These are phyloP conservation scores for Flaveria ramosissima DNA, from an alignment of 129 eudicot species.

Conservation along the genomic window DNA sequence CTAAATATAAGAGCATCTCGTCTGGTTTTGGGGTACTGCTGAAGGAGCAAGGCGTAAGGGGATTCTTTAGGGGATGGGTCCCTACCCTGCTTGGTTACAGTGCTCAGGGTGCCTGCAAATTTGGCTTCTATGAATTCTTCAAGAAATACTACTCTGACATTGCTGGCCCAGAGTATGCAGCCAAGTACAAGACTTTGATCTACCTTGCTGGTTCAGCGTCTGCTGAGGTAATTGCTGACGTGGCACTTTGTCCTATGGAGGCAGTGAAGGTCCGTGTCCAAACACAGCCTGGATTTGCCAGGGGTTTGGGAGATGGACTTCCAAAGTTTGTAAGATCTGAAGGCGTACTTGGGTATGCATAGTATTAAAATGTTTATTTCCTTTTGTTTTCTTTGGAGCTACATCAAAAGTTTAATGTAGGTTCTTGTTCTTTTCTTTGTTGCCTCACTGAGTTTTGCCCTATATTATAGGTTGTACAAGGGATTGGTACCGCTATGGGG, in stretches of 20 bases:
- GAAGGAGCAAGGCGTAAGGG: conserved; percentile 74
- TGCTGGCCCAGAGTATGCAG: conserved; percentile 80
- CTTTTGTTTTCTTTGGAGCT: neutral
- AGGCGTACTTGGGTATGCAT: conserved; percentile 75
- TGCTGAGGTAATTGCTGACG: conserved; percentile 85
- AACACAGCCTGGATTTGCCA: conserved; percentile 95
- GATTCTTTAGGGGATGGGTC: conserved; percentile 88
- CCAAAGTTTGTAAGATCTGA: conserved; percentile 83
- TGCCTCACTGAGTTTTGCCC: neutral
- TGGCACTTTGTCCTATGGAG: conserved; percentile 87
- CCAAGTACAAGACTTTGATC: conserved; percentile 84
- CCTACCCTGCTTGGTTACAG: conserved; percentile 85
- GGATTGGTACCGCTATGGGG: conserved; percentile 95
- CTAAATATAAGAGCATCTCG: conserved; percentile 80
- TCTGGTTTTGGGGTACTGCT: conserved; percentile 80
- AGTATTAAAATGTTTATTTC: neutral
- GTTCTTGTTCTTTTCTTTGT: neutral
- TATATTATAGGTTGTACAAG: conserved; percentile 65
- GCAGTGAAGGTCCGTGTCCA: conserved; percentile 94
- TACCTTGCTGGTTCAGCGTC: conserved; percentile 93
- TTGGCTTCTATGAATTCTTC: conserved; percentile 88
- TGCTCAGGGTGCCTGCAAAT: conserved; percentile 96
- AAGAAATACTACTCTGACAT: conserved; percentile 90
- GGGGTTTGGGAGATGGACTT: conserved; percentile 83
- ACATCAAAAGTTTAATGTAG: neutral